Evolutionary conservation across 805 yeast genomes (phyloP).

Genomic region (Spathaspora gorwiae): DNA sequence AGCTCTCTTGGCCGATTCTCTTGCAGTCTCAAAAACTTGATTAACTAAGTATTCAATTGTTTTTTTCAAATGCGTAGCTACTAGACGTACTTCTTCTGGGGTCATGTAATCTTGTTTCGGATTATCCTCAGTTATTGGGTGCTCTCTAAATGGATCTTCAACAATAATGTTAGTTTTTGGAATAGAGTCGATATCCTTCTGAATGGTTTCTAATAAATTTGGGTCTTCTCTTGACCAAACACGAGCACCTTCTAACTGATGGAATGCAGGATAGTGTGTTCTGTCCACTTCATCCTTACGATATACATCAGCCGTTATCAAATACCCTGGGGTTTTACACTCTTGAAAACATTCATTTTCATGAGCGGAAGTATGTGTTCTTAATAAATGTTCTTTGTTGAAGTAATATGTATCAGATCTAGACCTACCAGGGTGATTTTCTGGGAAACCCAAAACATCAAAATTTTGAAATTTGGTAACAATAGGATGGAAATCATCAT

Average conservation of each 20-base stretch:
- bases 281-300: conserved; percentile 92
- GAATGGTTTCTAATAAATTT: conserved; percentile 36
- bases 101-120: conserved; percentile 81
- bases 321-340: conserved; percentile 74
- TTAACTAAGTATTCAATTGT: conserved; percentile 81
- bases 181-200: conserved; percentile 55
- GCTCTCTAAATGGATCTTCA: conserved; percentile 55
- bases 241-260: conserved; percentile 96
- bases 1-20: conserved; percentile 53
- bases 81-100: conserved; percentile 60
- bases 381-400: conserved; percentile 62
- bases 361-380: conserved; percentile 98
- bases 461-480: conserved; percentile 83
- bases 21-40: conserved; percentile 73
- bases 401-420: conserved; percentile 90
- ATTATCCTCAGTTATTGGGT: conserved; percentile 54
- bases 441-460: conserved; percentile 86
- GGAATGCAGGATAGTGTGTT: conserved; percentile 96
- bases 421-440: conserved; percentile 89
- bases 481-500: conserved; percentile 75
- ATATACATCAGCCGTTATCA: conserved; percentile 93
- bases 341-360: conserved; percentile 77
- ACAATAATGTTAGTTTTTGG: conserved; percentile 70
- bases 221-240: conserved; percentile 61
- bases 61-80: conserved; percentile 75